These are phyloP conservation scores for Aspergillus aculeatus DNA, from an alignment of 2,329 filamentous ascomycete genomes.

Conservation along the genomic window DNA sequence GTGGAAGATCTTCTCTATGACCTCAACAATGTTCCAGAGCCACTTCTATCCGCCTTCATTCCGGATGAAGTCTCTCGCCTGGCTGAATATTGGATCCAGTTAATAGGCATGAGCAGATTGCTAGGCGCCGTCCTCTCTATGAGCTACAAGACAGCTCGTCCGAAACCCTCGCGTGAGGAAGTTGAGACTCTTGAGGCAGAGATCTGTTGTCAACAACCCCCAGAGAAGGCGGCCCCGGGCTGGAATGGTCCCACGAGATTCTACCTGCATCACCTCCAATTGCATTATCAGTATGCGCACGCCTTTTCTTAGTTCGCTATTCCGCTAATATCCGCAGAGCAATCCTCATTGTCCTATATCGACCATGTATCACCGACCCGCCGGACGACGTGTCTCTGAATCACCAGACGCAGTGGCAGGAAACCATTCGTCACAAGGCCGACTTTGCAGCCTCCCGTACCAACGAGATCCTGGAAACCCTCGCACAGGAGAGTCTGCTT, in stretches of 20 bases:
- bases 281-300: constrained; percentile 29
- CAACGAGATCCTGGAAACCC: constrained; percentile 27
- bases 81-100: constrained; percentile 27
- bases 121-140: constrained; percentile 27
- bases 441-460: constrained; percentile 28
- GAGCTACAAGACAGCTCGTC: constrained; percentile 23
- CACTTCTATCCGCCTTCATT: constrained; percentile 16
- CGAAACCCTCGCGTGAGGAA: constrained; percentile 17
- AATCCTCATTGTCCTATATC: constrained; percentile 31
- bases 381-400: constrained; percentile 19
- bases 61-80: constrained; percentile 23
- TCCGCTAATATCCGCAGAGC: constrained; percentile 15
- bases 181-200: constrained; percentile 25
- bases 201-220: constrained; percentile 18
- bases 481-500: constrained; percentile 26
- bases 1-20: constrained; percentile 29
- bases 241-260: constrained; percentile 18
- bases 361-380: constrained; percentile 22
- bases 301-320: too few species aligned
- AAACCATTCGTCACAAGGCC: constrained; percentile 20
- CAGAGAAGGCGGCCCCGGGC: constrained; percentile 15
- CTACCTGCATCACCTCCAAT: constrained; percentile 27
- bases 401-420: constrained; percentile 21
- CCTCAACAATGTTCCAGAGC: constrained; percentile 10
- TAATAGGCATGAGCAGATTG: constrained; percentile 27